Percentiles rank a stretch among this genome's conserved stretches.
phyloP scores from a whole-genome alignment of 2,329 filamentous ascomycete species.

The Aureobasidium vineae region DNA sequence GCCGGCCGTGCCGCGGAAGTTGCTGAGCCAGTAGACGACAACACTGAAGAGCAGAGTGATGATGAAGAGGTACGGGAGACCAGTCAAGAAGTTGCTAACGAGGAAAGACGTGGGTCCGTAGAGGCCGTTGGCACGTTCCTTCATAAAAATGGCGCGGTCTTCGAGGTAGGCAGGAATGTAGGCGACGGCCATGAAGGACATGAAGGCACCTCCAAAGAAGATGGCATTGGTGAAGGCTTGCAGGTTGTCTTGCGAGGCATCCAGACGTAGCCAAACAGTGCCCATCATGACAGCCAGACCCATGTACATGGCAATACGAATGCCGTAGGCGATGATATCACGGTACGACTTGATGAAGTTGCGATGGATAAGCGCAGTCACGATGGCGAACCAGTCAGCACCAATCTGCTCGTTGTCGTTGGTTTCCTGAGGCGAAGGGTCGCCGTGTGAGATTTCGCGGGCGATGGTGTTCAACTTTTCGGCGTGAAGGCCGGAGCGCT shows the following conservation, averaged over 20 bases:
- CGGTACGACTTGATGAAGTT: conserved; percentile 81
- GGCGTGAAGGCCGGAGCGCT: conserved; percentile 23
- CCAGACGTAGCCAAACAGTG: conserved; percentile 76
- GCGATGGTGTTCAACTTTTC: conserved; percentile 37
- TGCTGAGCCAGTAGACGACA: conserved; percentile 75
- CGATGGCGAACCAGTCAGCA: conserved; percentile 53
- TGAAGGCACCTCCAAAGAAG: conserved; percentile 54
- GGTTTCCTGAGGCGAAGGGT: conserved; percentile 18
- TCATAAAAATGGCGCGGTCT: conserved; percentile 68
- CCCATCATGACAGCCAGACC: conserved; percentile 83
- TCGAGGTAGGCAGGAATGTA: conserved; percentile 84
- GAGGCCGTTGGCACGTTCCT: conserved; percentile 78
- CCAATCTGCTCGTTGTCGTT: conserved; percentile 20
- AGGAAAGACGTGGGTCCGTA: conserved; percentile 73
- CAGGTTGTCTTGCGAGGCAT: conserved; percentile 67
- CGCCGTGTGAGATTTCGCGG: conserved; percentile 38
- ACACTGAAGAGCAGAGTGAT: conserved; percentile 73
- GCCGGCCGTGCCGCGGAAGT: conserved; percentile 63
- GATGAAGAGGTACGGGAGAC: conserved; percentile 73
- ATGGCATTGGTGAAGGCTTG: conserved; percentile 81
- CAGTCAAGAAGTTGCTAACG: conserved; percentile 76
- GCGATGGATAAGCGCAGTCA: conserved; percentile 68
- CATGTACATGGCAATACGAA: conserved; percentile 79
- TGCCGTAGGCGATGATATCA: conserved; percentile 79
- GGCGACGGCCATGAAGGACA: conserved; percentile 62